Evolutionary conservation across 2,329 filamentous ascomycete species (phyloP).

Genomic region (Trichoderma harzianum): DNA sequence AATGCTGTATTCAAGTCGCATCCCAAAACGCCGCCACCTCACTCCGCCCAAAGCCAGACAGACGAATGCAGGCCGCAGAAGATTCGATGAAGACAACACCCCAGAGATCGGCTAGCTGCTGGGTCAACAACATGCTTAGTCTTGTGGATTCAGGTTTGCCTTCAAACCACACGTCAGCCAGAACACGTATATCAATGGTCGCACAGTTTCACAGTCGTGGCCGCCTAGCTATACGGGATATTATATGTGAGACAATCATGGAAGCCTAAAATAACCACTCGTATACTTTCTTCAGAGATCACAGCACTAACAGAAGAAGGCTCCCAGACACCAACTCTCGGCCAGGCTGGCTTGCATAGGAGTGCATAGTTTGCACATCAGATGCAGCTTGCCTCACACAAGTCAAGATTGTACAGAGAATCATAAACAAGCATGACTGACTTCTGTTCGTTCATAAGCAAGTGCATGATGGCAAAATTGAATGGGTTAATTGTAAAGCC

Average conservation of each 20-base stretch:
- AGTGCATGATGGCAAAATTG: neutral
- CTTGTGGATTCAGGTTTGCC: neutral
- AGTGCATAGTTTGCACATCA: neutral
- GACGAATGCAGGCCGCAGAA: neutral
- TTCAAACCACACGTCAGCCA: neutral
- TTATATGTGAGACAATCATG: conserved; percentile 13
- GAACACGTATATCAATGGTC: neutral
- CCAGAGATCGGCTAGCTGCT: neutral
- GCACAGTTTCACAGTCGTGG: conserved; percentile 7
- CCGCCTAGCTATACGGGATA: conserved; percentile 1
- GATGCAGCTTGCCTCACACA: neutral
- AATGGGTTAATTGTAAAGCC: neutral
- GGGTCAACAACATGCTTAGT: neutral
- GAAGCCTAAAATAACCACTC: conserved; percentile 14
- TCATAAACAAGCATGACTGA: neutral
- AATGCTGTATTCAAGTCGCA: neutral
- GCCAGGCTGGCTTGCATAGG: neutral
- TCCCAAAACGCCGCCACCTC: neutral
- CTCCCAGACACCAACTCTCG: neutral
- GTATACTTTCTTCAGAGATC: neutral
- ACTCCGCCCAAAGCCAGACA: neutral
- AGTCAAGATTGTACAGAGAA: neutral
- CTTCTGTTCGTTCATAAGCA: neutral
- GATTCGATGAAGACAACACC: neutral
- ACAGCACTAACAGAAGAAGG: neutral